These are phyloP conservation scores for Picochlorum sp. DNA, from an alignment of 139 green algal genomes.

Conservation along the genomic window DNA sequence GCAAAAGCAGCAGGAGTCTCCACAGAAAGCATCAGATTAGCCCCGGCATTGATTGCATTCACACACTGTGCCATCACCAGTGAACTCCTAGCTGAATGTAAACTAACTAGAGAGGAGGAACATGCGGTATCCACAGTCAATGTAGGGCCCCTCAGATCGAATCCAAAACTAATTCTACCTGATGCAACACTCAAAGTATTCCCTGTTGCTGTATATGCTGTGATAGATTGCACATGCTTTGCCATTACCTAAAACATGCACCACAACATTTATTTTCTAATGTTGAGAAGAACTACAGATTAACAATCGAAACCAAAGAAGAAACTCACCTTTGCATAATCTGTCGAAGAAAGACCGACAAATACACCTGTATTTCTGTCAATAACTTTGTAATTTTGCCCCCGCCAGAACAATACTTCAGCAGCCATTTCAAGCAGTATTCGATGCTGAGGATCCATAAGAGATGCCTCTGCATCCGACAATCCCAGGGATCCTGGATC, in stretches of 20 bases:
- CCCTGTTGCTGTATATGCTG: constrained; percentile 20
- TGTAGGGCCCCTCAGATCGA: constrained; percentile 48
- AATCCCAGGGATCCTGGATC: constrained; percentile 40
- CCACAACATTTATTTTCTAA: not conserved
- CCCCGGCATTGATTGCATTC: constrained; percentile 11
- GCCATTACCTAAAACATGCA: constrained; percentile 1
- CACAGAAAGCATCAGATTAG: constrained; percentile 34
- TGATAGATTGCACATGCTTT: constrained; percentile 12
- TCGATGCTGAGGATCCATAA: constrained; percentile 77
- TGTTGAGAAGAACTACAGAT: not conserved
- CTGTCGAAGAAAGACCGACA: constrained; percentile 40
- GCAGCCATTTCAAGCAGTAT: constrained; percentile 51
- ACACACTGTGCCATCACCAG: constrained; percentile 5
- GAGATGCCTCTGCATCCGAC: constrained; percentile 30
- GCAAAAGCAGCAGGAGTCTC: constrained; percentile 25
- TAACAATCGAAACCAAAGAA: not conserved
- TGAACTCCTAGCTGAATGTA: constrained; percentile 22
- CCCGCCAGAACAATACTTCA: constrained; percentile 13
- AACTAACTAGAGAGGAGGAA: constrained; percentile 56
- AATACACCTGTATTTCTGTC: constrained; percentile 36
- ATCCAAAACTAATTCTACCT: constrained; percentile 69
- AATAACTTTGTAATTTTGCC: not conserved
- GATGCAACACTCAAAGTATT: constrained; percentile 53
- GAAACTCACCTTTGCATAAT: constrained; percentile 20
- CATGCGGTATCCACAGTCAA: constrained; percentile 76